These are phyloP conservation scores for Aspergillus fructus DNA, from an alignment of 2,329 filamentous ascomycete genomes.

Conservation along the genomic window DNA sequence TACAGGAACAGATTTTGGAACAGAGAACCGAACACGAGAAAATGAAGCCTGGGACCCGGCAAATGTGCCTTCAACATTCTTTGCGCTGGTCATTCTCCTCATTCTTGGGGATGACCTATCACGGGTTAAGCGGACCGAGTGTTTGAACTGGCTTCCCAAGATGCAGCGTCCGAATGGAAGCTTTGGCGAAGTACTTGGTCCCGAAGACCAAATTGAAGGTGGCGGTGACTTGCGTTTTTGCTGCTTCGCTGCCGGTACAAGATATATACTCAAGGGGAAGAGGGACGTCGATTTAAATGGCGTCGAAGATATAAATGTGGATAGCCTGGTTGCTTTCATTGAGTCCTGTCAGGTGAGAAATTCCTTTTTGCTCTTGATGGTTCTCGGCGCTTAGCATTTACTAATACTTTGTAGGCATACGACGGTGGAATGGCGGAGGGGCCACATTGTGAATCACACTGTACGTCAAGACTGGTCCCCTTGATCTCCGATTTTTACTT, in stretches of 20 bases:
- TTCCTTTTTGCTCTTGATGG: not conserved
- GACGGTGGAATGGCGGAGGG: slow-evolving; percentile 82
- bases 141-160: slow-evolving; percentile 70
- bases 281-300: slow-evolving; percentile 54
- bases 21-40: slow-evolving; percentile 47
- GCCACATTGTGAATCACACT: slow-evolving; percentile 78
- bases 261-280: slow-evolving; percentile 75
- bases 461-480: slow-evolving; percentile 46
- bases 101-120: slow-evolving; percentile 63
- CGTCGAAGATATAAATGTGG: slow-evolving; percentile 72
- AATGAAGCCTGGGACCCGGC: slow-evolving; percentile 69
- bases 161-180: slow-evolving; percentile 84
- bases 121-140: slow-evolving; percentile 65
- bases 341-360: slow-evolving; percentile 57
- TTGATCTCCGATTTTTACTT: slow-evolving; percentile 12
- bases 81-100: slow-evolving; percentile 75
- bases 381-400: slow-evolving; percentile 15
- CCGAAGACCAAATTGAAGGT: slow-evolving; percentile 64
- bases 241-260: slow-evolving; percentile 76
- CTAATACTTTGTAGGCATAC: slow-evolving; percentile 60
- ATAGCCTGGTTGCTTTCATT: slow-evolving; percentile 69
- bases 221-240: slow-evolving; percentile 85
- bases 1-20: slow-evolving; percentile 63
- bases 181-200: slow-evolving; percentile 78
- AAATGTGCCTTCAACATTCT: slow-evolving; percentile 84